Conservation (phyloP, 1,284 basidiomycete species). For the Cystobasidiaceae sp. region DNA sequence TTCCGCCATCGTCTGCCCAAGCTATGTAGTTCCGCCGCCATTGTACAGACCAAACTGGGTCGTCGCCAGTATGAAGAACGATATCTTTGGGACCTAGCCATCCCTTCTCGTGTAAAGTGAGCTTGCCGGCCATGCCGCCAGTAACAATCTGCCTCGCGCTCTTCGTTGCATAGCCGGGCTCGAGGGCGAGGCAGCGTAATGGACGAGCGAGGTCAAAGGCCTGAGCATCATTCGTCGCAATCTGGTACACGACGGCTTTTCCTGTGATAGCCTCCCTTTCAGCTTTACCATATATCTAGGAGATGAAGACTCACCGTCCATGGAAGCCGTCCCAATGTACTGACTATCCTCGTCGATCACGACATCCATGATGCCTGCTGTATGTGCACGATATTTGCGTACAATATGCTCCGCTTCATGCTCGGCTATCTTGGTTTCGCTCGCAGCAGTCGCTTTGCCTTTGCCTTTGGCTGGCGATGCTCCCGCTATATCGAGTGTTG, state of each 20-base stretch:
- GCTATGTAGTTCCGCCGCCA: conserved; percentile 86
- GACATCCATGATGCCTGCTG: conserved; percentile 82
- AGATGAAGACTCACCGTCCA: conserved; percentile 64
- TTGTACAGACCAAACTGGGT: conserved; percentile 84
- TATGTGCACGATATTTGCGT: conserved; percentile 86
- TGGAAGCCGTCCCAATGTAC: conserved; percentile 85
- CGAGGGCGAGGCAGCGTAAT: conserved; percentile 81
- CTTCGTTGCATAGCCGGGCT: conserved; percentile 81
- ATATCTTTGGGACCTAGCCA: conserved; percentile 95
- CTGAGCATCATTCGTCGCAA: conserved; percentile 75
- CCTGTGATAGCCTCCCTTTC: conserved; percentile 50
- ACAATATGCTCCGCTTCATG: conserved; percentile 66
- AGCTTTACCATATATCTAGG: neutral
- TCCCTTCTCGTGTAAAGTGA: conserved; percentile 85
- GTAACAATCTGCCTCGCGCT: conserved; percentile 80
- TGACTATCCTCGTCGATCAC: conserved; percentile 78
- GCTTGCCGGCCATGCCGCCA: conserved; percentile 83
- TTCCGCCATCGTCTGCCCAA: conserved; percentile 96
- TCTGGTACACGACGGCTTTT: conserved; percentile 80
- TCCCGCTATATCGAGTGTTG: neutral
- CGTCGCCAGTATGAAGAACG: conserved; percentile 78
- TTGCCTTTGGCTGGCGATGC: conserved; percentile 18
- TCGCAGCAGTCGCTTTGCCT: conserved; percentile 29
- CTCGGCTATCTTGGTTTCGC: conserved; percentile 13
- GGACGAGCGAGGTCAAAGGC: conserved; percentile 89